Percentiles rank a stretch among this genome's conserved stretches.
phyloP scores from a whole-genome alignment of 202 grass and related monocot genomes.

The Zoysia matrella region DNA sequence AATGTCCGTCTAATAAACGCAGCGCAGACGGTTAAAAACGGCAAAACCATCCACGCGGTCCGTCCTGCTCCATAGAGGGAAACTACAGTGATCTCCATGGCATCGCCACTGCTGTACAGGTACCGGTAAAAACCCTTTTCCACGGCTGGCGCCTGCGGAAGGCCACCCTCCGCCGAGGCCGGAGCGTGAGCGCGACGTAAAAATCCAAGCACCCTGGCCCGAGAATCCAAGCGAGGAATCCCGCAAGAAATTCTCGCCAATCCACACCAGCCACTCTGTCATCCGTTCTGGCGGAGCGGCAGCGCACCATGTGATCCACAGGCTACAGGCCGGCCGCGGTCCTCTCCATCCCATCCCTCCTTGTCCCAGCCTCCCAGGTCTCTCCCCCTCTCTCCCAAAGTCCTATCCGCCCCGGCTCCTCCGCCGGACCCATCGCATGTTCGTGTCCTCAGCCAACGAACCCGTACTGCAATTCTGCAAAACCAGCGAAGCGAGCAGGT shows the following conservation, averaged over 20 bases:
- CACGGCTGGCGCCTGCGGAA: not conserved
- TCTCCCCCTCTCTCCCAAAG: not conserved
- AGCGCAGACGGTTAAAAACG: constrained; percentile 2
- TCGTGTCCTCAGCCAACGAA: not conserved
- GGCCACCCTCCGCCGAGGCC: not conserved
- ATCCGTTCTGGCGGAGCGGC: not conserved
- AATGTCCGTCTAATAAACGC: not conserved
- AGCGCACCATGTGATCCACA: constrained; percentile 44
- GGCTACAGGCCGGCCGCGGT: not conserved
- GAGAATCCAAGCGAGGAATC: constrained; percentile 22
- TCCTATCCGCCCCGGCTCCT: not conserved
- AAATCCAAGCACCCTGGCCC: constrained; percentile 38
- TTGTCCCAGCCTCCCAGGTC: not conserved
- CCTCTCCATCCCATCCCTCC: constrained; percentile 5
- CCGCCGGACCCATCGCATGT: not conserved
- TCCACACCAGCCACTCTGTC: not conserved
- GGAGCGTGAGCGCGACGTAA: constrained; percentile 9
- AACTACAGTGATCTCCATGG: not conserved
- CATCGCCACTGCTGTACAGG: not conserved
- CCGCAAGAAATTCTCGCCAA: no score
- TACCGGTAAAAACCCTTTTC: not conserved
- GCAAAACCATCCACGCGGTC: not conserved
- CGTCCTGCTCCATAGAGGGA: not conserved
- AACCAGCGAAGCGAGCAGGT: no score
- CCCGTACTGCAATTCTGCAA: not conserved